These are phyloP conservation scores for Triangularia setosa DNA, from an alignment of 2,329 filamentous ascomycete species.

Conservation along the genomic window DNA sequence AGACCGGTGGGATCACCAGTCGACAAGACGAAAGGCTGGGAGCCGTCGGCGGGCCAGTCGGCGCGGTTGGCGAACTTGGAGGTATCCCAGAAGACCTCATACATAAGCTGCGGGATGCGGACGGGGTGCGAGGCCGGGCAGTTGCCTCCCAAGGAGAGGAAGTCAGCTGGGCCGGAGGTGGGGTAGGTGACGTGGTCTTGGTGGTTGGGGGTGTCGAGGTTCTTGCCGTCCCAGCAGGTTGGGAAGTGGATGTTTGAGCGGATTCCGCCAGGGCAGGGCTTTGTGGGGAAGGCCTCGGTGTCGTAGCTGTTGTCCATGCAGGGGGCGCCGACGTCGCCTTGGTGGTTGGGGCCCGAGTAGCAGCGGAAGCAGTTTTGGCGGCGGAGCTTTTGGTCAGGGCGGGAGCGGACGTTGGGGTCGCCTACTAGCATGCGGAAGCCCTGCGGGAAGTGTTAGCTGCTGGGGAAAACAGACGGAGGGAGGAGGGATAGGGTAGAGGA, in stretches of 20 bases:
- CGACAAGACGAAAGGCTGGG: constrained; percentile 35
- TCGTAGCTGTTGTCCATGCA: constrained; percentile 39
- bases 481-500: too few relatives aligned
- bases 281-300: constrained; percentile 36
- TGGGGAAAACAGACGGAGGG: too few relatives aligned
- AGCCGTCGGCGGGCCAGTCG: constrained; percentile 37
- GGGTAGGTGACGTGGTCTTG: constrained; percentile 41
- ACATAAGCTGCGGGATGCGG: constrained; percentile 45
- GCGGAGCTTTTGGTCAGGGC: constrained; percentile 30
- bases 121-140: constrained; percentile 39
- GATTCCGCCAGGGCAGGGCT: constrained; percentile 41
- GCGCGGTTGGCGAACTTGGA: constrained; percentile 36
- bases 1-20: constrained; percentile 39
- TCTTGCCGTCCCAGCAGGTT: constrained; percentile 48
- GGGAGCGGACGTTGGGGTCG: constrained; percentile 36
- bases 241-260: constrained; percentile 45
- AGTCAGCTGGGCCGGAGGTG: constrained; percentile 38
- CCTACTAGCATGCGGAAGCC: constrained; percentile 48
- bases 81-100: constrained; percentile 46
- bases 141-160: constrained; percentile 33
- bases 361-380: constrained; percentile 42
- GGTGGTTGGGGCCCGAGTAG: constrained; percentile 43
- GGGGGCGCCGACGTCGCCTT: constrained; percentile 35
- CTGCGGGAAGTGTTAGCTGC: too few relatives aligned
- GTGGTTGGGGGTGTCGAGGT: constrained; percentile 46